These are phyloP conservation scores for Gaillardinia entomophila DNA, from an alignment of 805 yeast species.

Conservation along the genomic window DNA sequence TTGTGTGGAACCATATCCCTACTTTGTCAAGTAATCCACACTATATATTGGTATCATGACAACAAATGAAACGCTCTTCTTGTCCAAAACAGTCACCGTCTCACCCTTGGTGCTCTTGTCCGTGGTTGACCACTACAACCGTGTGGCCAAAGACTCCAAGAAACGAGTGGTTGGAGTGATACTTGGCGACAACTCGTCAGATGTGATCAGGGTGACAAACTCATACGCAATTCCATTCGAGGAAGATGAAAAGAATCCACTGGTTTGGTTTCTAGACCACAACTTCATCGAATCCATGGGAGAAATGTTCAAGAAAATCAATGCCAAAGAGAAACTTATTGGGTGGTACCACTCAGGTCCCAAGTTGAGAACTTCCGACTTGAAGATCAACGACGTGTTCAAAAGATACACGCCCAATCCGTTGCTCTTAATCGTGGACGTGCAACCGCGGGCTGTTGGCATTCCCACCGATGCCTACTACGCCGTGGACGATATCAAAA, in stretches of 20 bases:
- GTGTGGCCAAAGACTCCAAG: conserved; percentile 64
- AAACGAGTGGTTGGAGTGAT: conserved; percentile 93
- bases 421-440: conserved; percentile 83
- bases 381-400: conserved; percentile 84
- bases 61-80: conserved; percentile 33
- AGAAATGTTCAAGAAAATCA: conserved; percentile 95
- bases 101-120: conserved; percentile 94
- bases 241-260: conserved; percentile 87
- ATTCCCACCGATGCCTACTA: conserved; percentile 94
- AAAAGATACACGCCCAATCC: conserved; percentile 80
- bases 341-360: conserved; percentile 99
- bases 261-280: conserved; percentile 96
- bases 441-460: conserved; percentile 77
- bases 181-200: conserved; percentile 67
- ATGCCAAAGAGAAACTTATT: conserved; percentile 90
- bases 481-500: conserved; percentile 92
- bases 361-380: conserved; percentile 78
- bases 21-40: conserved; percentile 8
- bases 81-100: conserved; percentile 66
- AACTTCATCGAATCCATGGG: conserved; percentile 94
- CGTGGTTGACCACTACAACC: conserved; percentile 90
- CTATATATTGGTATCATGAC: conserved; percentile 7
- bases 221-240: conserved; percentile 97
- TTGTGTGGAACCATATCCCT: too few relatives aligned
- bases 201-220: conserved; percentile 71